phyloP scores from a whole-genome alignment of 805 yeast genomes.

The Sugiyamaella lignohabitans region DNA sequence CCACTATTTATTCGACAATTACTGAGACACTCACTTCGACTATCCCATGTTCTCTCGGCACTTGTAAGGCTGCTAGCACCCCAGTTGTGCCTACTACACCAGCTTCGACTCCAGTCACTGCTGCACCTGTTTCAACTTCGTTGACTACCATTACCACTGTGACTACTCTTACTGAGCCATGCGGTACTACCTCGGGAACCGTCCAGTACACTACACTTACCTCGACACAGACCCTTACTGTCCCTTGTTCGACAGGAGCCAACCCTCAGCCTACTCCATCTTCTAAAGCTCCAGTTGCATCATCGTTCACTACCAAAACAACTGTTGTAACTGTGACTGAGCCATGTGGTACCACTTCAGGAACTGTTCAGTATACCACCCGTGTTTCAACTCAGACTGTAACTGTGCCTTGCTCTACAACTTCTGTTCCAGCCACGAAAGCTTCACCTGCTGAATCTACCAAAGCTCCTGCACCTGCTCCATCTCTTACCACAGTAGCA shows the following conservation, averaged over 20 bases:
- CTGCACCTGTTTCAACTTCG: neutral
- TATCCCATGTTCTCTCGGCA: neutral
- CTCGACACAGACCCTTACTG: neutral
- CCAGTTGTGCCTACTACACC: constrained; percentile 9
- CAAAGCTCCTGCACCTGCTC: neutral
- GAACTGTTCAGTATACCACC: neutral
- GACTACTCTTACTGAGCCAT: constrained; percentile 1
- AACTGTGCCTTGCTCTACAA: neutral
- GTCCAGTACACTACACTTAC: neutral
- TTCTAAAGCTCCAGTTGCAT: neutral
- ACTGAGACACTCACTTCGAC: neutral
- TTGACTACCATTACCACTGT: neutral
- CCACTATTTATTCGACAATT: neutral
- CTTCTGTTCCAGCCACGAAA: neutral
- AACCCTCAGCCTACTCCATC: neutral
- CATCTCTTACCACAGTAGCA: neutral
- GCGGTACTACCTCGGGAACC: neutral
- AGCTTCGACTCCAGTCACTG: neutral
- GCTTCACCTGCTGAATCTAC: neutral
- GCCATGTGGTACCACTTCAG: neutral
- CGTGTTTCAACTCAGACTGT: neutral
- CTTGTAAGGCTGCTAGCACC: constrained; percentile 10
- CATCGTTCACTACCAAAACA: constrained; percentile 1
- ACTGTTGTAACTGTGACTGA: constrained; percentile 1
- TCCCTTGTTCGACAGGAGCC: neutral